phyloP scores from a whole-genome alignment of 106 monocot genomes.

The Alisma plantagoaquatica region DNA sequence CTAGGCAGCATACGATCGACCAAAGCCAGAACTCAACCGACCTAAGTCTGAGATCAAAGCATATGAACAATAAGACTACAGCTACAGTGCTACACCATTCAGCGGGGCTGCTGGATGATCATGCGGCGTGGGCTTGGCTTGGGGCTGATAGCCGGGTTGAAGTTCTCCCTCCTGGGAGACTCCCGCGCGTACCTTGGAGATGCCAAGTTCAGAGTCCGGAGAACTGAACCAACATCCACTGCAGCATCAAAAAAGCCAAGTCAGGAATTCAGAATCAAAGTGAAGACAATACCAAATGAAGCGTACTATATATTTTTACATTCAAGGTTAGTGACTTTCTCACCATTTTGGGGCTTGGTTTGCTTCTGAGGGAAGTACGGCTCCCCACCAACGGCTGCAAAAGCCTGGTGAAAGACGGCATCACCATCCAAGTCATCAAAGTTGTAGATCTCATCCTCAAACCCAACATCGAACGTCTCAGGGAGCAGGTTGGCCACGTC shows the following conservation, averaged over 20 bases:
- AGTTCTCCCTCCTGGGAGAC: slow-evolving; percentile 43
- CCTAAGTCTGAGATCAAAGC: no score
- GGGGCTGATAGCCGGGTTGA: slow-evolving; percentile 34
- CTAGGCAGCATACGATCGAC: no score
- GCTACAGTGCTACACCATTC: no score
- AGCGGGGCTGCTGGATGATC: slow-evolving; percentile 27
- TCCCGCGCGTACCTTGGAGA: slow-evolving; percentile 36
- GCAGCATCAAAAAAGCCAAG: slow-evolving; percentile 12
- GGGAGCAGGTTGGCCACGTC: slow-evolving; percentile 50
- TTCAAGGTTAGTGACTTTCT: slow-evolving; percentile 1
- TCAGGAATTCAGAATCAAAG: background rate
- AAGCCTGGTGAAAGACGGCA: slow-evolving; percentile 4
- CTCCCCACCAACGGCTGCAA: slow-evolving; percentile 1
- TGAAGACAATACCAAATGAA: background rate
- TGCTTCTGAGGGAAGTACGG: background rate
- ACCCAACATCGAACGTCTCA: slow-evolving; percentile 61
- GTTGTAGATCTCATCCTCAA: slow-evolving; percentile 36
- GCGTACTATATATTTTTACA: background rate
- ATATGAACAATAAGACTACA: no score
- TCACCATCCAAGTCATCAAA: slow-evolving; percentile 22
- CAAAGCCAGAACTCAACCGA: no score
- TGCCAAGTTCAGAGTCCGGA: slow-evolving; percentile 41
- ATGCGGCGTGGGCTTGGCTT: slow-evolving; percentile 35
- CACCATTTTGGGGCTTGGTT: slow-evolving; percentile 7
- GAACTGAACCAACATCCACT: slow-evolving; percentile 23